Base-by-base conservation (phyloP, 768 basidiomycete species). In the Trametes sanguinea region DNA sequence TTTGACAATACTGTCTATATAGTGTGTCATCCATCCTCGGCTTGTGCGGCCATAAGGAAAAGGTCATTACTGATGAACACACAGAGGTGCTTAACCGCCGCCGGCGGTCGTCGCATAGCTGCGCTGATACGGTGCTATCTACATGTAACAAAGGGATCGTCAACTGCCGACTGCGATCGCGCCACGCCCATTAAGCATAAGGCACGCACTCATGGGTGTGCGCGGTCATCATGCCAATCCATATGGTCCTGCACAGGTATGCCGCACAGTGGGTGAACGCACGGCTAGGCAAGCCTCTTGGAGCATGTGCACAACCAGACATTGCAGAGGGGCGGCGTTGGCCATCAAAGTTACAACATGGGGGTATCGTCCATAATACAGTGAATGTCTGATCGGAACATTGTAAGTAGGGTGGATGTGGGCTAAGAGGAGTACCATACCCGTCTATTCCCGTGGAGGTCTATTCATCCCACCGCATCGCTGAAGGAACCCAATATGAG, bases 401-500 rank as follows among this genome's bases (percentile, higher is more conserved):
- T 37, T 6, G 35, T 37, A 6, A 37, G 35, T 37, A 11, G 35
- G 11, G 35, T 37, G 1, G 11, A 37, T 37, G 11, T 11, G 35
- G 35, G 11, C 35, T 37, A 11, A 37, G 6, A 37, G 35, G 35
- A 37, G 6, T 37, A 6, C 6, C 35, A 6, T 11, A 37, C 35
- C 35, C 11, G 11, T 6, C 42, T 8, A 8, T 43, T 9, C n/a
- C 14, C 42, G 10, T 37, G 35, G 35, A 37, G 6, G 35, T 32
- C 74, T 73, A 89, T 55, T 83, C 76, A 61, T 92, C 89, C 92
- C 93, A 97, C 60, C 83, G 82, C 83, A 96, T 90, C 2, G 89
- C 89, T 11, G 91, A 92, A 1, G 90, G 89, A 10, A 96, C 81
- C 94, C 94, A 98, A 72, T 94, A 96, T 27, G 86, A 84, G 60